Base-by-base conservation (phyloP, 73 alveolate genomes). In the Paramecium primaurelia region DNA sequence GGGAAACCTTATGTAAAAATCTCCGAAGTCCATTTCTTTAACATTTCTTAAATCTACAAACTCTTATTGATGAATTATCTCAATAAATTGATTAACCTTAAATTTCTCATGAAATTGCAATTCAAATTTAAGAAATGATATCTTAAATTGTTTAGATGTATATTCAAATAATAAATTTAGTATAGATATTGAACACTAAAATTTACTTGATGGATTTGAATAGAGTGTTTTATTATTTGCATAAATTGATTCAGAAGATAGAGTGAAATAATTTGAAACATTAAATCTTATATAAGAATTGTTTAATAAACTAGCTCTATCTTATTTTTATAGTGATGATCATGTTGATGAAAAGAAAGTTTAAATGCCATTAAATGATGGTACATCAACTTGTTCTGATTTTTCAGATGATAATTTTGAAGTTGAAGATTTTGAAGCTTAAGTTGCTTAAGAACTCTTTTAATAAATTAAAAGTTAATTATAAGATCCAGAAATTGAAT, bases 391-490 rank as follows among this genome's bases (percentile, higher is more conserved):
- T 45, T 80, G 91, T 36, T 80, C 91, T 1, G 91, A 80, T 49
- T 80, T 80, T 34, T 44, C 77, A 9, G 91, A 80, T 80, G 91
- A 80, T 80, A 80, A 42, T 80, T 80, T 80, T 80, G 91, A 80
- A 20, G 91, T 80, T 8, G 91, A 80, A 49, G 91, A 80, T 47
- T 44, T 80, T 80, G 91, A 80, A 80, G 91, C 91, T 2, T 26
- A 80, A 49, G 91, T 49, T 11, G 91, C 91, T 10, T 14, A 22
- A 14, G 91, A 80, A 14, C 26, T 80, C 8, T 80, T 80, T 45
- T 7, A 42, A 49, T 32, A 80, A 42, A 45, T 80, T 9, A 80
- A 36, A 45, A 30, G n/a, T 16, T 20, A 49, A 42, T 44, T 80
- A 26, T 14, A 6, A 11, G 77, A 80, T 22, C 58, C 37, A 25